phyloP scores from a whole-genome alignment of 805 yeast genomes.

The Monosporozyma yasuniensis region DNA sequence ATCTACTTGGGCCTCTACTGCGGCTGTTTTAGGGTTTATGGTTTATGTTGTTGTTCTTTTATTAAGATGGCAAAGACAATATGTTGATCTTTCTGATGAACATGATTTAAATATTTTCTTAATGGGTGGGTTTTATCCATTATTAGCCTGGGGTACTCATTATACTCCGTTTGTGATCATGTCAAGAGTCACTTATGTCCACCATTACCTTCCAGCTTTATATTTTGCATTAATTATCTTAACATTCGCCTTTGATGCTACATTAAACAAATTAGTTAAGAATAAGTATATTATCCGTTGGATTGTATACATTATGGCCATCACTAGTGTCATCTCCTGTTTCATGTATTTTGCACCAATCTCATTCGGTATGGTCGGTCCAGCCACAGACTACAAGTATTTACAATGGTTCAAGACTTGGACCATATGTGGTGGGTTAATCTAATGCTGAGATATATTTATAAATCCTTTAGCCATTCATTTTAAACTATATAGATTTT shows the following conservation, averaged over 20 bases:
- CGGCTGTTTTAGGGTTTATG: conserved; percentile 50
- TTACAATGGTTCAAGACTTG: conserved; percentile 43
- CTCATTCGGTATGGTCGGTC: conserved; percentile 58
- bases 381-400: conserved; percentile 32
- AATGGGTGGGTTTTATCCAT: conserved; percentile 70
- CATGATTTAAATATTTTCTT: conserved; percentile 43
- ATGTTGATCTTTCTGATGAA: conserved; percentile 45
- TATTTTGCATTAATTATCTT: conserved; percentile 61
- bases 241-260: conserved; percentile 44
- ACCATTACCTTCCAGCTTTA: conserved; percentile 77
- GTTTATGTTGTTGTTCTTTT: conserved; percentile 37
- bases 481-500: not conserved
- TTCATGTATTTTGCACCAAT: conserved; percentile 57
- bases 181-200: conserved; percentile 83
- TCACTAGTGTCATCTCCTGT: conserved; percentile 37
- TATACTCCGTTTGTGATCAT: conserved; percentile 66
- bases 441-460: not conserved
- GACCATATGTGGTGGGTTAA: conserved; percentile 27
- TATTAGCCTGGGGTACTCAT: conserved; percentile 76
- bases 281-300: conserved; percentile 19
- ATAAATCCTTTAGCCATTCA: too few species aligned
- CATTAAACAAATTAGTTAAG: conserved; percentile 28
- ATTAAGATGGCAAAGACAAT: conserved; percentile 80
- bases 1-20: conserved; percentile 67
- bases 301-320: conserved; percentile 34